Conservation (phyloP, 2,329 filamentous ascomycete species). For the Penicillium fuscoglaucum region DNA sequence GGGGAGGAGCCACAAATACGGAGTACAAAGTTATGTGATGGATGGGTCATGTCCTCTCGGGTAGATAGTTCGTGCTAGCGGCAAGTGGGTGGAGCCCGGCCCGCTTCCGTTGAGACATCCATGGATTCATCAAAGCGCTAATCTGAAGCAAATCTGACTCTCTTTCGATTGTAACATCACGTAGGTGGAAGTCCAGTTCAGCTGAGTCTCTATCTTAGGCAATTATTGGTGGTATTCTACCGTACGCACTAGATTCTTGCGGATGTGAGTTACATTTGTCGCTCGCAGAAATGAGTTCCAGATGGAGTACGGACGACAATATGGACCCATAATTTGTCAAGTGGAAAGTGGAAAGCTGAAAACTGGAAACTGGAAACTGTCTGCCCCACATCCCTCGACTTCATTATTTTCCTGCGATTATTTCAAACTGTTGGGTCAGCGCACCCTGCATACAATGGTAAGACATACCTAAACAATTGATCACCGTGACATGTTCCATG, state of each 20-base stretch:
- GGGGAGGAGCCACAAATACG: not conserved
- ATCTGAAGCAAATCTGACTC: not conserved
- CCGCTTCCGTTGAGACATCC: constrained; percentile 4
- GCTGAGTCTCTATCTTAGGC: not conserved
- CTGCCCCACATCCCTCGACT: not conserved
- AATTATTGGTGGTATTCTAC: not conserved
- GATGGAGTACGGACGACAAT: not conserved
- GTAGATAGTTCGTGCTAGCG: constrained; percentile 5
- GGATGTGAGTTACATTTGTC: not conserved
- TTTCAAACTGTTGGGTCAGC: not conserved
- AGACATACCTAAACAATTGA: not conserved
- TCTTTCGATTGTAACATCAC: not conserved
- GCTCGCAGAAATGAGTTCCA: not conserved
- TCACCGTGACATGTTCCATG: not conserved
- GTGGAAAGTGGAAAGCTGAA: not conserved
- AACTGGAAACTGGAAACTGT: not conserved
- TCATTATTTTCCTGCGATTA: not conserved
- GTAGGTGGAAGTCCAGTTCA: not conserved
- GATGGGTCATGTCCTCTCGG: not conserved
- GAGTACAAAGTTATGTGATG: not conserved
- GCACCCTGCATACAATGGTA: not conserved
- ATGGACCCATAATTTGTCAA: not conserved
- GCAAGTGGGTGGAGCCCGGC: not conserved
- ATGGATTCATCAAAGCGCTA: not conserved
- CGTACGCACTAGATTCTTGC: too few relatives aligned